phyloP scores from a whole-genome alignment of 495 filamentous ascomycete genomes.

The Penicillium bovifimosum region DNA sequence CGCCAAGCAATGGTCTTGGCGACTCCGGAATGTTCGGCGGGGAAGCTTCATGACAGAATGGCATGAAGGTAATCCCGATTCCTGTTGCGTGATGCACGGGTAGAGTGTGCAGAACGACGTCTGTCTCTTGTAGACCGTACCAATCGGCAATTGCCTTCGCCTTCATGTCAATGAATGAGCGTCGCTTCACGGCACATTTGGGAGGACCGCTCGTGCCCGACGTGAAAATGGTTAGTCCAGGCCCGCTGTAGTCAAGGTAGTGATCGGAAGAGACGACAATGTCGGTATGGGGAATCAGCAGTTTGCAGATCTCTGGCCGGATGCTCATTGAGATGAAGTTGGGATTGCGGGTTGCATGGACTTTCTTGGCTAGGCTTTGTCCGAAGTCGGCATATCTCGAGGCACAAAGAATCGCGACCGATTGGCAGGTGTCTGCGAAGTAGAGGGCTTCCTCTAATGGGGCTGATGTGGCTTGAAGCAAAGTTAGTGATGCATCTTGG shows the following conservation, averaged over 20 bases:
- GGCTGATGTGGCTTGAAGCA: not conserved
- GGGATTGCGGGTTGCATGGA: not conserved
- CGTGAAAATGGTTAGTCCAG: conserved; percentile 34
- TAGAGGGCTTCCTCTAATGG: not conserved
- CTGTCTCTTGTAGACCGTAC: conserved; percentile 21
- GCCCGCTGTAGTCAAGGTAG: conserved; percentile 19
- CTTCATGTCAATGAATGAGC: conserved; percentile 20
- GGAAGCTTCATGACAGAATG: no score
- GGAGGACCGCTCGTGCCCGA: conserved; percentile 41
- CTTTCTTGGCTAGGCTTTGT: not conserved
- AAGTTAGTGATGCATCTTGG: no score
- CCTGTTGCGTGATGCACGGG: conserved; percentile 47
- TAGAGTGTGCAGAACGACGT: conserved; percentile 32
- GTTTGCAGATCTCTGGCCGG: not conserved
- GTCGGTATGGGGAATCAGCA: not conserved
- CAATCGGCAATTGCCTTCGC: conserved; percentile 23
- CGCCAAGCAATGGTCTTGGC: no score
- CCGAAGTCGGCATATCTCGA: not conserved
- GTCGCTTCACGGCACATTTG: conserved; percentile 36
- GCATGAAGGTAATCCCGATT: conserved; percentile 41
- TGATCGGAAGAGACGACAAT: conserved; percentile 22
- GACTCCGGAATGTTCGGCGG: no score
- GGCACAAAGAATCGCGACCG: not conserved
- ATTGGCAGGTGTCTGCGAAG: not conserved
- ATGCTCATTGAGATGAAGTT: not conserved